These are phyloP conservation scores for Aspergillus sclerotialis DNA, from an alignment of 2,329 filamentous ascomycete species.

Conservation along the genomic window DNA sequence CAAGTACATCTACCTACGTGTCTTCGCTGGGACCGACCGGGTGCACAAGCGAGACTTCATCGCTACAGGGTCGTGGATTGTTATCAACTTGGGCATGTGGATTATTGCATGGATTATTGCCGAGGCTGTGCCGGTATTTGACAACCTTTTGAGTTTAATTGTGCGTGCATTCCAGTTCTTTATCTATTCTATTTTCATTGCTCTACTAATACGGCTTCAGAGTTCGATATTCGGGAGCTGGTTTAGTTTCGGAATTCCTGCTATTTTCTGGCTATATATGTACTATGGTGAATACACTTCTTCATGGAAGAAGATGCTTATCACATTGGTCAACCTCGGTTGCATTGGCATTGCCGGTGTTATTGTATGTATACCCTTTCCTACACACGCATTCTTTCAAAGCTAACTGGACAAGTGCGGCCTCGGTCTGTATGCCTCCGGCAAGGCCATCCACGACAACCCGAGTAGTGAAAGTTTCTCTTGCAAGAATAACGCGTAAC, in stretches of 20 bases:
- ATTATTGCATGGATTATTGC: constrained; percentile 58
- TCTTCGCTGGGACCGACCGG: constrained; percentile 53
- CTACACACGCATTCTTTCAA: neutral
- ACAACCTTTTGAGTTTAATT: constrained; percentile 56
- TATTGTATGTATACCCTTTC: constrained; percentile 5
- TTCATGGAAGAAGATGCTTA: constrained; percentile 5
- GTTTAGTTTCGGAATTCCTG: constrained; percentile 9
- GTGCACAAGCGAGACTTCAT: constrained; percentile 42
- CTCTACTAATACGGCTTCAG: neutral
- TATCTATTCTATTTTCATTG: neutral
- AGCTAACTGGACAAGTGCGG: constrained; percentile 2
- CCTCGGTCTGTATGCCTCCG: no score
- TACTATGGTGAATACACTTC: constrained; percentile 6
- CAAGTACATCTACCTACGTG: constrained; percentile 57
- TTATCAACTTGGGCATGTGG: constrained; percentile 50
- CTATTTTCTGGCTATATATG: constrained; percentile 11
- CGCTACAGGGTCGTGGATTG: constrained; percentile 51
- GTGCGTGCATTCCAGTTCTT: constrained; percentile 9
- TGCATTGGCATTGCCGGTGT: constrained; percentile 6
- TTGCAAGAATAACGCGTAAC: constrained; percentile 8
- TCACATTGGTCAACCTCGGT: constrained; percentile 6
- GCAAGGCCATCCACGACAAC: constrained; percentile 10
- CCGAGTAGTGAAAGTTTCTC: constrained; percentile 8
- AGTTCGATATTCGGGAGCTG: constrained; percentile 8
- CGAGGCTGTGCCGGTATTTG: constrained; percentile 61